Evolutionary conservation across 495 filamentous ascomycete species (phyloP).

Genomic region (Hypoxylon lienhwacheense): DNA sequence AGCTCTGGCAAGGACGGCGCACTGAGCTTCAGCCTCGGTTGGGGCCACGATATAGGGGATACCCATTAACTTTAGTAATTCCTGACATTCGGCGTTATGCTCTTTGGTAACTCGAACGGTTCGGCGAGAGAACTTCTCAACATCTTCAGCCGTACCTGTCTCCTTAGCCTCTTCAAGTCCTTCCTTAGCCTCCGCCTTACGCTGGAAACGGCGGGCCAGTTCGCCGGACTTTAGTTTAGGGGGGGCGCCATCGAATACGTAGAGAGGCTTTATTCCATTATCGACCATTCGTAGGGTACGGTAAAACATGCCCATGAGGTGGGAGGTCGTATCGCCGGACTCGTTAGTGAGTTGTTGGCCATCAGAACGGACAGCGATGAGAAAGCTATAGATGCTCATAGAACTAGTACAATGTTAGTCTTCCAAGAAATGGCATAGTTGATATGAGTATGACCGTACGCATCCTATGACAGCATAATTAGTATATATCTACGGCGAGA

Average conservation of each 20-base stretch:
- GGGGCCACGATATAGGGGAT: conserved; percentile 93
- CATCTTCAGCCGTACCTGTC: conserved; percentile 92
- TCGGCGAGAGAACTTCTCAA: conserved; percentile 95
- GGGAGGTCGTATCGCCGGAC: conserved; percentile 91
- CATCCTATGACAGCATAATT: conserved; percentile 63
- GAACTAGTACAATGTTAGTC: conserved; percentile 61
- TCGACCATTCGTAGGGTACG: conserved; percentile 97
- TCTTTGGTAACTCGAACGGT: conserved; percentile 95
- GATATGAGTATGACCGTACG: conserved; percentile 58
- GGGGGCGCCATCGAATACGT: conserved; percentile 95
- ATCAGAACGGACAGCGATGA: conserved; percentile 94
- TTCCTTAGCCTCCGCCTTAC: conserved; percentile 86
- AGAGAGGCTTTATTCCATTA: conserved; percentile 97
- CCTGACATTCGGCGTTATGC: conserved; percentile 93
- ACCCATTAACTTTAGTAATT: conserved; percentile 88
- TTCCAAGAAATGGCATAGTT: neutral
- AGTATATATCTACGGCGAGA: conserved; percentile 1
- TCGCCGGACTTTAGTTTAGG: conserved; percentile 97
- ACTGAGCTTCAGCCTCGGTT: conserved; percentile 96
- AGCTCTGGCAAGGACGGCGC: conserved; percentile 83
- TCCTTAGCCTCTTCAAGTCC: conserved; percentile 94
- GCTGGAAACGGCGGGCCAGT: conserved; percentile 87
- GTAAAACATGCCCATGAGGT: conserved; percentile 99
- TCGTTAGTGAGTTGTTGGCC: conserved; percentile 95
- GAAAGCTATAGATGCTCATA: conserved; percentile 98